Percentiles rank a stretch among this genome's conserved stretches.
These are phyloP conservation scores for Caryopteris hybrid DNA, from an alignment of 305 asterid species.

Conservation along the genomic window DNA sequence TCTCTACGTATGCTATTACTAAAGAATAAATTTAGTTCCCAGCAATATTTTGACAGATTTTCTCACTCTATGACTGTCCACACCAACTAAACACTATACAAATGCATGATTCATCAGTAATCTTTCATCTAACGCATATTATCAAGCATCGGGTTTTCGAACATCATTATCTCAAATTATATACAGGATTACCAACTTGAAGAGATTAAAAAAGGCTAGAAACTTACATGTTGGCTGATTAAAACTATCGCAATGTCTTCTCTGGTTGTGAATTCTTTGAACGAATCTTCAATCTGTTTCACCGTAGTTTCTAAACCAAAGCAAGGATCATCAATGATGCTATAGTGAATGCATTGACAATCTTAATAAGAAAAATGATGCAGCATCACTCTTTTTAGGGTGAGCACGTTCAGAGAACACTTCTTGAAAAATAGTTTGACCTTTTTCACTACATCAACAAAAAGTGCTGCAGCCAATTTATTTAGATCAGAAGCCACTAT, in stretches of 20 bases:
- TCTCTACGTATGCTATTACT: too few relatives aligned
- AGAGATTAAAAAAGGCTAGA: not conserved
- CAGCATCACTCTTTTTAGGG: not conserved
- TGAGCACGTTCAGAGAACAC: not conserved
- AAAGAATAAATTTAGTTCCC: too few relatives aligned
- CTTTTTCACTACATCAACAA: not conserved
- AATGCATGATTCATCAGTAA: not conserved
- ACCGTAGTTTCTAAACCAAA: conserved; percentile 67
- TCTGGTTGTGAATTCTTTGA: conserved; percentile 88
- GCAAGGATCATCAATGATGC: conserved; percentile 12
- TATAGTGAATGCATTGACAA: not conserved
- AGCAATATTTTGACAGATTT: not conserved
- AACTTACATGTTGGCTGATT: conserved; percentile 88
- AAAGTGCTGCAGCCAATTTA: not conserved
- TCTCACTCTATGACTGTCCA: not conserved
- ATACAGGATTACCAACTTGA: not conserved
- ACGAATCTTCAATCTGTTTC: conserved; percentile 92
- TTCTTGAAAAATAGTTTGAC: not conserved
- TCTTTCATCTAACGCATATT: not conserved
- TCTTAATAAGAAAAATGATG: not conserved
- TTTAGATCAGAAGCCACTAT: too few relatives aligned
- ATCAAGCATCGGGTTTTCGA: not conserved
- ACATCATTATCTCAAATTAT: not conserved
- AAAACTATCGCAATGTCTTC: conserved; percentile 85
- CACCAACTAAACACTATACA: not conserved